These are phyloP conservation scores for Astragalus membranaceus DNA, from an alignment of 306 rosid species.

Conservation along the genomic window DNA sequence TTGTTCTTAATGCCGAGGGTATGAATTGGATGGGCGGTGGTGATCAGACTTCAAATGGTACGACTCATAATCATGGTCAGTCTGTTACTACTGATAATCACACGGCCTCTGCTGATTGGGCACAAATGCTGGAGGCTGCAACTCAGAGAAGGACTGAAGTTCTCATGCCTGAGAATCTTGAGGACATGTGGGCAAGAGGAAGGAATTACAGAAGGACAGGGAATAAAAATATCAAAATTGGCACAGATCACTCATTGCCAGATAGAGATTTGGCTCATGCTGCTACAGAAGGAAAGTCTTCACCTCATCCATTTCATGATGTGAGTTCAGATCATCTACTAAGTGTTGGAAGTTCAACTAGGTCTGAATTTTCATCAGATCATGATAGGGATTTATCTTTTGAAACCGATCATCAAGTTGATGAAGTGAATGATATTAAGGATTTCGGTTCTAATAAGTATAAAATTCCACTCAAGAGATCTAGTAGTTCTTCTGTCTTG, in stretches of 20 bases:
- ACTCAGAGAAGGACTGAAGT: conserved; percentile 95
- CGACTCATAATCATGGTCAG: conserved; percentile 7
- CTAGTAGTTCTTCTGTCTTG: conserved; percentile 64
- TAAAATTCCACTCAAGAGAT: conserved; percentile 50
- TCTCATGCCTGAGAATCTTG: conserved; percentile 95
- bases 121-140: conserved; percentile 62
- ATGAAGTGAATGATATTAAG: conserved; percentile 32
- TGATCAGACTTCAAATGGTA: conserved; percentile 37
- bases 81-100: conserved; percentile 28
- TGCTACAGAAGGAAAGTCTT: conserved; percentile 28
- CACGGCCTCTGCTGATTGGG: conserved; percentile 75
- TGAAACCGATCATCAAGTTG: conserved; percentile 30
- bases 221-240: conserved; percentile 32
- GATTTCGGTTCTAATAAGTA: conserved; percentile 18
- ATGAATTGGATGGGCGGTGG: conserved; percentile 24
- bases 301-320: conserved; percentile 3
- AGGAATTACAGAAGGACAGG: conserved; percentile 68
- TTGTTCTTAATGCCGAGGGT: conserved; percentile 43
- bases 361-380: conserved; percentile 29
- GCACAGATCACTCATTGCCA: conserved; percentile 17
- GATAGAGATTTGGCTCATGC: conserved; percentile 27
- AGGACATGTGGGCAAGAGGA: conserved; percentile 98
- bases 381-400: conserved; percentile 25
- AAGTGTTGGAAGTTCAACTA: conserved; percentile 31
- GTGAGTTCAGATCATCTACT: conserved; percentile 35